Evolutionary conservation across 495 filamentous ascomycete species (phyloP).

Genomic region (Hypoxylon fragiforme): DNA sequence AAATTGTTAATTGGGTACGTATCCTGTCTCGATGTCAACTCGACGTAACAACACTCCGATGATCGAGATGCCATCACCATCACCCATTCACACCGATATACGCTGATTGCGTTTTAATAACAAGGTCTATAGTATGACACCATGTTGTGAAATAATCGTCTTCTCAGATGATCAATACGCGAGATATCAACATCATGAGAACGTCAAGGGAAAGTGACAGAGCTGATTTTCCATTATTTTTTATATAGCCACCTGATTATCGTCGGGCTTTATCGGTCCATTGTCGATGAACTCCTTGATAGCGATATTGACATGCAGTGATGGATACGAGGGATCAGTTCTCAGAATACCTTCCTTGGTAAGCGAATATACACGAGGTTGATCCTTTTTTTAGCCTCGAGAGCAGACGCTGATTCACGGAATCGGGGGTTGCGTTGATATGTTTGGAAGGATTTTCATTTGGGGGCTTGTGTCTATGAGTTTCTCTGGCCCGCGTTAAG

Average conservation of each 20-base stretch:
- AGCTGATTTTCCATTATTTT: too few species aligned
- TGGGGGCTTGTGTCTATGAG: neutral
- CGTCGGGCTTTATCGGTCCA: too few species aligned
- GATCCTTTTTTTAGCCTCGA: conserved; percentile 4
- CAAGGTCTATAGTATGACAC: neutral
- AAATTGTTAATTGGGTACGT: too few species aligned
- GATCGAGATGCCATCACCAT: neutral
- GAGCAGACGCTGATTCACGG: conserved; percentile 2
- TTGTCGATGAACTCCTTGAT: neutral
- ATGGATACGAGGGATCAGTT: conserved; percentile 1
- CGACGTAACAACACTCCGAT: too few species aligned
- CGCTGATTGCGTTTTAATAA: neutral
- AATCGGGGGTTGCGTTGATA: conserved; percentile 12
- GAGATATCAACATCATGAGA: neutral
- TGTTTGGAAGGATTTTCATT: conserved; percentile 22
- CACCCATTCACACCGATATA: neutral
- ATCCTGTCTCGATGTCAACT: too few species aligned
- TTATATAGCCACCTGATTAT: too few species aligned
- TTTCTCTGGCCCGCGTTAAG: neutral
- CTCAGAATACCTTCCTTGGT: neutral
- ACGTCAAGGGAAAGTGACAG: too few species aligned
- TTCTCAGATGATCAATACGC: neutral
- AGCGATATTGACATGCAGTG: neutral
- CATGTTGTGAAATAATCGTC: neutral
- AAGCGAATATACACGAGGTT: neutral